Percentiles rank a stretch among this genome's conserved stretches.
These are phyloP conservation scores for Thelonectria olida DNA, from an alignment of 2,329 filamentous ascomycete genomes.

Conservation along the genomic window DNA sequence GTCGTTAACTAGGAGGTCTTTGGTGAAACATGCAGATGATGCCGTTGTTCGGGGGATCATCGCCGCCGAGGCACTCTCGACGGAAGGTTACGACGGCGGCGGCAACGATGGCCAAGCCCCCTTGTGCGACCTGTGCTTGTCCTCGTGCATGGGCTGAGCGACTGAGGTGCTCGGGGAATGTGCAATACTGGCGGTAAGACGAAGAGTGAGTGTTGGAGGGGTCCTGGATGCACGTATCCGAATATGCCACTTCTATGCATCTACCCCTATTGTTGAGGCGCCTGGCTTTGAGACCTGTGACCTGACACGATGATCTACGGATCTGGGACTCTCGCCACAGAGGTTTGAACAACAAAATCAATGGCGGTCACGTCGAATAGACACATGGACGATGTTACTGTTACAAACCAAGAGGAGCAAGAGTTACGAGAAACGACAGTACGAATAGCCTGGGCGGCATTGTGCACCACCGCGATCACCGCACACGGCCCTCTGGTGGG, in stretches of 20 bases:
- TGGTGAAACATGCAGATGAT: slow-evolving; percentile 28
- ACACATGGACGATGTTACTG: not conserved
- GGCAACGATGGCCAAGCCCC: slow-evolving; percentile 17
- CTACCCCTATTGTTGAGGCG: not conserved
- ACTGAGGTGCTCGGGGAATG: not conserved
- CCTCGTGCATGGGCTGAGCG: slow-evolving; percentile 6
- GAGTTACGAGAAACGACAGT: slow-evolving; percentile 4
- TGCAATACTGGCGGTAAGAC: slow-evolving; percentile 6
- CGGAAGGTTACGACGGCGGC: not conserved
- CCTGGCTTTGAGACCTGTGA: not conserved
- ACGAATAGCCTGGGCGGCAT: slow-evolving; percentile 8
- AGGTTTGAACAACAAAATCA: too few species aligned
- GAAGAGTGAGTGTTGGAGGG: not conserved
- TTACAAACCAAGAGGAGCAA: not conserved
- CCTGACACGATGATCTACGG: too few species aligned
- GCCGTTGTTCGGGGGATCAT: slow-evolving; percentile 19
- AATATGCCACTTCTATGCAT: not conserved
- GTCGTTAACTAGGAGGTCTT: not conserved
- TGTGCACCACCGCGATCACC: slow-evolving; percentile 36
- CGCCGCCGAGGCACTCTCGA: slow-evolving; percentile 29
- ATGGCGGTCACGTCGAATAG: not conserved
- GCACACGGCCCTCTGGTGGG: slow-evolving; percentile 32
- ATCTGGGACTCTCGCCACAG: not conserved
- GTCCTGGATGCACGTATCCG: slow-evolving; percentile 7
- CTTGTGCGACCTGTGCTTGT: slow-evolving; percentile 19